Base-by-base conservation (phyloP, 495 filamentous ascomycete species). In the Penicillium ucsense region DNA sequence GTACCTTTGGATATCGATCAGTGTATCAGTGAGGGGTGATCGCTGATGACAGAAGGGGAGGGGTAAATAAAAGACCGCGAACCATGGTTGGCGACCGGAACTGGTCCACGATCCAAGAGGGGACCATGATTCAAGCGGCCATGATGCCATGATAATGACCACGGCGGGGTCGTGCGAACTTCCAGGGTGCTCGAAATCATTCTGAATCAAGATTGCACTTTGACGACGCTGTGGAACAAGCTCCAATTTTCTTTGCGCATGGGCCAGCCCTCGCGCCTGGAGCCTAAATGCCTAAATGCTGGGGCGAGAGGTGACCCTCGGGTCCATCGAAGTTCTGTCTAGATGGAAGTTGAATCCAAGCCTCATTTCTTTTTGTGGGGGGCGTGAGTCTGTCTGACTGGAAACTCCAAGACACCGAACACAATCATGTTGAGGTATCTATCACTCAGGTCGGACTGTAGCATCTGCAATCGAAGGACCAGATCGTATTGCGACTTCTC, bases 1-100 rank as follows among this genome's bases (percentile, higher is more conserved):
- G 20, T 20, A 20, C 20, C 20, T 20, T 20, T 39, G 28, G 38
- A 9, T 58, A 48, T 38, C 55, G 51, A 52, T 54, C 52, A 49
- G 45, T 51, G 47, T 12, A 7, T 10, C 10, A 5, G 11, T 11
- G 4, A 39, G 45, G 43, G 46, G 49, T 42, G 52, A 49, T 38
- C 46, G 35, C 31, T 20, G 31, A 35, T 40, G 39, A 48, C 42
- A 39, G 31, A 45, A 47, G 41, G 35, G 42, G 55, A 49, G 55
- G 55, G 47, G 52, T 49, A 48, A 41, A 41, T 20, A 20, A 43
- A 38, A 42, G 50, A 41, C 50, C 29, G 45, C 44, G 50, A 56
- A 56, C 54, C 54, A 56, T 52, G 54, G 54, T 56, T 45, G 20
- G 43, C 45, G 11, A 41, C 33, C 32, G 38, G 20, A 35, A 42